A percentile compares a stretch with the other conserved stretches of the same genome.
Conservation (phyloP, 768 basidiomycete genomes). For the Leucosporidium yakuticum region DNA sequence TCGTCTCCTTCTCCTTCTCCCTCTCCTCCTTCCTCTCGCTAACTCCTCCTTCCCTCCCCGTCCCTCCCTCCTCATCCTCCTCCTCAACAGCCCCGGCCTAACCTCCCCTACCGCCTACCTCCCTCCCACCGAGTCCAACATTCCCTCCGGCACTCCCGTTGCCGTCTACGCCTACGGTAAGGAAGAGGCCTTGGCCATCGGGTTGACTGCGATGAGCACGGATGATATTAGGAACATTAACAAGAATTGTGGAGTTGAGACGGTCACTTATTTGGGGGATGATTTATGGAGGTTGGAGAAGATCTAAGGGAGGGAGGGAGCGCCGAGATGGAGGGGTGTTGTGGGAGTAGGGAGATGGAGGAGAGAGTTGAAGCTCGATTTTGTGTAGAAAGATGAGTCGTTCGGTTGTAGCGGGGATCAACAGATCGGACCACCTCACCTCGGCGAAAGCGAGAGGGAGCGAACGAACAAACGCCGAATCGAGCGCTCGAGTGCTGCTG, state of each 20-base stretch:
- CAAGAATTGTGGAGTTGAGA: slow-evolving; percentile 85
- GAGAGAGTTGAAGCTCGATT: no score
- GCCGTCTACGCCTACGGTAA: slow-evolving; percentile 94
- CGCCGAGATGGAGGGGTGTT: no score
- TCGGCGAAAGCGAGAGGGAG: no score
- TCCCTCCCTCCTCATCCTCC: neutral
- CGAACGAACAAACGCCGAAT: no score
- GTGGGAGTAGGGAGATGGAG: no score
- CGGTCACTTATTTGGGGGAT: slow-evolving; percentile 76
- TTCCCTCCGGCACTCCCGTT: slow-evolving; percentile 56
- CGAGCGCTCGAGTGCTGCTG: no score
- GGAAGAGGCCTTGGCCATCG: slow-evolving; percentile 80
- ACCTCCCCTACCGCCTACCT: slow-evolving; percentile 86
- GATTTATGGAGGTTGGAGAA: slow-evolving; percentile 61
- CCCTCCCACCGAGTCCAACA: slow-evolving; percentile 52
- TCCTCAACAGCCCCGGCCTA: slow-evolving; percentile 62
- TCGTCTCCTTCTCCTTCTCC: slow-evolving; percentile 25
- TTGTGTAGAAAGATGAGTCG: no score
- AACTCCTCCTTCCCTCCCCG: neutral
- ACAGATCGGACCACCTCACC: no score
- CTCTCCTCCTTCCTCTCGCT: neutral
- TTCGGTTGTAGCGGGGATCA: no score
- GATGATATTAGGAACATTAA: slow-evolving; percentile 86
- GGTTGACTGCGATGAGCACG: slow-evolving; percentile 69
- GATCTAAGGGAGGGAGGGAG: slow-evolving; percentile 6